Conservation (phyloP, 345 rosid genomes). For the Abelmoschus esculentus region DNA sequence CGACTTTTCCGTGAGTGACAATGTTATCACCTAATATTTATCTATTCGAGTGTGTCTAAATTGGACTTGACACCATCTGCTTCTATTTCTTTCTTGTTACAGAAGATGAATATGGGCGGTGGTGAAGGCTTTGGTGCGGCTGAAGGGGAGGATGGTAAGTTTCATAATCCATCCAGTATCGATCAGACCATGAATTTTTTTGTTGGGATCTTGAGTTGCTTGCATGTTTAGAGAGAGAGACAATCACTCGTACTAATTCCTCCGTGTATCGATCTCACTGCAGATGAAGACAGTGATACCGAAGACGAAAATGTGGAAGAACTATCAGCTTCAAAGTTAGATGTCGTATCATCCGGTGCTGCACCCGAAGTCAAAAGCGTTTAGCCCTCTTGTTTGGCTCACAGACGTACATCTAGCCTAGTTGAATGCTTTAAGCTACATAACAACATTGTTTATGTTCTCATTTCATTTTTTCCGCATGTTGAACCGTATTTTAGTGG, state of each 20-base stretch:
- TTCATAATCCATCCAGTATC: too few relatives aligned
- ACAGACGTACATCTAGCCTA: neutral
- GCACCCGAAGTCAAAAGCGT: constrained; percentile 17
- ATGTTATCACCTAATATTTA: neutral
- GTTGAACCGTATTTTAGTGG: neutral
- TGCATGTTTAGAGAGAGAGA: neutral
- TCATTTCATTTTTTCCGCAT: neutral
- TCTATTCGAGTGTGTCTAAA: neutral
- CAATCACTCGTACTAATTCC: too few relatives aligned
- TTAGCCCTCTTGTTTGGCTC: neutral
- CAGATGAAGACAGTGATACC: constrained; percentile 30
- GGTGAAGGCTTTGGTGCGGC: constrained; percentile 11
- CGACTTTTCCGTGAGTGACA: constrained; percentile 34
- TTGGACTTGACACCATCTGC: neutral
- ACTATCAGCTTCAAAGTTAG: constrained; percentile 18
- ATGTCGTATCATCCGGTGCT: constrained; percentile 1
- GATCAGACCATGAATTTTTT: too few relatives aligned
- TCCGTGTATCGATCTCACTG: neutral
- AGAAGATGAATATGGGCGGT: neutral
- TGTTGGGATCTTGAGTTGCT: neutral
- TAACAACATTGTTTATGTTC: neutral
- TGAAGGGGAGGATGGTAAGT: neutral
- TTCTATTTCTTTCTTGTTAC: neutral
- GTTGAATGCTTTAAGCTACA: neutral
- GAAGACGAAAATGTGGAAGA: constrained; percentile 27